Evolutionary conservation across 768 basidiomycete species (phyloP).

Genomic region (Cystofilobasidium macerans): DNA sequence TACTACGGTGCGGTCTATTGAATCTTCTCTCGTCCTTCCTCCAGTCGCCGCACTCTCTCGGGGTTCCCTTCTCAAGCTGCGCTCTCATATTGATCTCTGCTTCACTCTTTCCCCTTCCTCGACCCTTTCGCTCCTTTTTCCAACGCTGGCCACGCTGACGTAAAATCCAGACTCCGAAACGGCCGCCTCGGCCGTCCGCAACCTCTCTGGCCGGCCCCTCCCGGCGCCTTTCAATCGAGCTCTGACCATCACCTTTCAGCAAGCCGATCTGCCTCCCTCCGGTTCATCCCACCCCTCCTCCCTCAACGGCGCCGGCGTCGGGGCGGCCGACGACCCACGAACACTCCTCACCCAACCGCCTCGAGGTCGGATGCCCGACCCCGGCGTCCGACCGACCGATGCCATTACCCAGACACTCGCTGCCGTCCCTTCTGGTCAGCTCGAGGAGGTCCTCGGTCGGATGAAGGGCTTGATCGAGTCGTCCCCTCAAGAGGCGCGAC

Average conservation of each 20-base stretch:
- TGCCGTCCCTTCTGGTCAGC: conserved; percentile 65
- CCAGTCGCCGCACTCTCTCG: too few relatives aligned
- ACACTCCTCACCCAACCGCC: conserved; percentile 55
- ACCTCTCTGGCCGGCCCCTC: conserved; percentile 82
- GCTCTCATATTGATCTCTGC: too few relatives aligned
- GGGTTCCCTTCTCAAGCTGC: too few relatives aligned
- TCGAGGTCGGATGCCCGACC: conserved; percentile 59
- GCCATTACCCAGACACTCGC: conserved; percentile 76
- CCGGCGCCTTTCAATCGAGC: conserved; percentile 53
- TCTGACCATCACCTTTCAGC: conserved; percentile 31
- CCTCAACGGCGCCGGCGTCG: conserved; percentile 11
- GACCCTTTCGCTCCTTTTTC: neutral
- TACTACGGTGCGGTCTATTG: conserved; percentile 33
- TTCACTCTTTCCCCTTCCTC: neutral
- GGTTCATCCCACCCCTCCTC: too few relatives aligned
- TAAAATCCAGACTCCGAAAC: conserved; percentile 69
- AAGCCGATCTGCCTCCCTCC: too few relatives aligned
- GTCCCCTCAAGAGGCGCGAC: conserved; percentile 77
- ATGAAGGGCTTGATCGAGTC: conserved; percentile 95
- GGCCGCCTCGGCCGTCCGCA: conserved; percentile 85
- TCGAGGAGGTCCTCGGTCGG: conserved; percentile 89
- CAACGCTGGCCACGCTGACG: too few relatives aligned
- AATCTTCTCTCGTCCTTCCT: too few relatives aligned
- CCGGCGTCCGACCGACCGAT: conserved; percentile 63
- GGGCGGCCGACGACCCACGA: conserved; percentile 51